Evolutionary conservation across 495 filamentous ascomycete species (phyloP).

Genomic region (Xylaria sp.): DNA sequence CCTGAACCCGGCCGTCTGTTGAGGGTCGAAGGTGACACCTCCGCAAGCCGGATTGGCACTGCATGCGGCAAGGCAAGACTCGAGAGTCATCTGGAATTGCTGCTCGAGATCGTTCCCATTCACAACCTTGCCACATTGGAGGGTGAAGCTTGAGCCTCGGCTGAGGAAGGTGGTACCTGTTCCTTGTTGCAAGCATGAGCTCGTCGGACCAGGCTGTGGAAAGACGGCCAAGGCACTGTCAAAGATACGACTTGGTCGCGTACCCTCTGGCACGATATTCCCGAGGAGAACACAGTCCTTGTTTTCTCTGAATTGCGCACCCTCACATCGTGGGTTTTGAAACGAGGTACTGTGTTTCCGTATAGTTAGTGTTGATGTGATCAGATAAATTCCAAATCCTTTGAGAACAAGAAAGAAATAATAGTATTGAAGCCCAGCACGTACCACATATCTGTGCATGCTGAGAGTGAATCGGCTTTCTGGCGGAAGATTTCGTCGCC

Average conservation of each 20-base stretch:
- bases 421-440: conserved; percentile 22
- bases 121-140: conserved; percentile 42
- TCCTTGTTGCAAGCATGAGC: conserved; percentile 26
- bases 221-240: conserved; percentile 43
- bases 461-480: conserved; percentile 37
- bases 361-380: background rate
- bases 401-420: background rate
- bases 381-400: background rate
- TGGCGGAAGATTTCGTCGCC: conserved; percentile 35
- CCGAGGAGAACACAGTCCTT: conserved; percentile 35
- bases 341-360: conserved; percentile 16
- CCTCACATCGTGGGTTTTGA: conserved; percentile 45
- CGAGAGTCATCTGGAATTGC: conserved; percentile 43
- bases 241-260: conserved; percentile 33
- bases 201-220: conserved; percentile 41
- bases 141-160: conserved; percentile 28
- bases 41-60: conserved; percentile 36
- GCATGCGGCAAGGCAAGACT: conserved; percentile 46
- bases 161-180: conserved; percentile 26
- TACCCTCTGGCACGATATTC: conserved; percentile 25
- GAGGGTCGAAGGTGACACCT: conserved; percentile 42
- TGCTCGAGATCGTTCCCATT: conserved; percentile 43
- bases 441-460: conserved; percentile 44
- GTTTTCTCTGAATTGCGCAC: conserved; percentile 33
- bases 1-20: conserved; percentile 42